Evolutionary conservation across 129 eudicot genomes (phyloP).

Genomic region (Oenanthe sinensis): DNA sequence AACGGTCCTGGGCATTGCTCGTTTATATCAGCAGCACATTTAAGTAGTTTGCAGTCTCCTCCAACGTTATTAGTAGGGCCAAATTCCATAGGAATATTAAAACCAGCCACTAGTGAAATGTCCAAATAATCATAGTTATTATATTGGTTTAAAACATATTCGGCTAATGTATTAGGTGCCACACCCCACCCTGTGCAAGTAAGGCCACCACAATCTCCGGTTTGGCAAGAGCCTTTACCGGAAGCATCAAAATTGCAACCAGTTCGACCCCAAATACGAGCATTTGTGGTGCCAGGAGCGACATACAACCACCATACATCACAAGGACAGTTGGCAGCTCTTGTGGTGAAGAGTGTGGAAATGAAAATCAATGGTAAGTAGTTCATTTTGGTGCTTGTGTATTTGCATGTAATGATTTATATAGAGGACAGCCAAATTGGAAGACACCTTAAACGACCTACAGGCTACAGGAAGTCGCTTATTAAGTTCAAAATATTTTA

Average conservation of each 20-base stretch:
- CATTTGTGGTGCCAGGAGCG: slow-evolving; percentile 14
- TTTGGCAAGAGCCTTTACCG: slow-evolving; percentile 34
- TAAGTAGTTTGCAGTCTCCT: slow-evolving; percentile 14
- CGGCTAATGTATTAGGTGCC: slow-evolving; percentile 47
- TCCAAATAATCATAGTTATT: slow-evolving; percentile 38
- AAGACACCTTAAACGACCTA: too few relatives aligned
- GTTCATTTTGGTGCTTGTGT: neutral
- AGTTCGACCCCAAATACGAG: slow-evolving; percentile 46
- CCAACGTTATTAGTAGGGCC: slow-evolving; percentile 22
- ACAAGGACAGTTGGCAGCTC: slow-evolving; percentile 40
- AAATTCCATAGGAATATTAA: slow-evolving; percentile 34
- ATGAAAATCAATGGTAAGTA: neutral
- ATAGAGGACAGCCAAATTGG: too few relatives aligned
- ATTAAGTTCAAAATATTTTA: too few relatives aligned
- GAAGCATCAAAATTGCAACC: slow-evolving; percentile 24
- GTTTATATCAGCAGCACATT: slow-evolving; percentile 35
- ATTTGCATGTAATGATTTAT: neutral
- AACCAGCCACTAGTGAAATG: slow-evolving; percentile 52
- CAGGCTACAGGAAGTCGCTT: too few relatives aligned
- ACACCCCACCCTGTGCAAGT: slow-evolving; percentile 29
- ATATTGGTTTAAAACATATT: slow-evolving; percentile 31
- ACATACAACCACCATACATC: slow-evolving; percentile 19
- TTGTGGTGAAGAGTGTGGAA: neutral
- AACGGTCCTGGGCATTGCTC: slow-evolving; percentile 30
- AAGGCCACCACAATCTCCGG: slow-evolving; percentile 48